Conservation (phyloP, 805 yeast species). For the Nakazawaea laoshanensis region DNA sequence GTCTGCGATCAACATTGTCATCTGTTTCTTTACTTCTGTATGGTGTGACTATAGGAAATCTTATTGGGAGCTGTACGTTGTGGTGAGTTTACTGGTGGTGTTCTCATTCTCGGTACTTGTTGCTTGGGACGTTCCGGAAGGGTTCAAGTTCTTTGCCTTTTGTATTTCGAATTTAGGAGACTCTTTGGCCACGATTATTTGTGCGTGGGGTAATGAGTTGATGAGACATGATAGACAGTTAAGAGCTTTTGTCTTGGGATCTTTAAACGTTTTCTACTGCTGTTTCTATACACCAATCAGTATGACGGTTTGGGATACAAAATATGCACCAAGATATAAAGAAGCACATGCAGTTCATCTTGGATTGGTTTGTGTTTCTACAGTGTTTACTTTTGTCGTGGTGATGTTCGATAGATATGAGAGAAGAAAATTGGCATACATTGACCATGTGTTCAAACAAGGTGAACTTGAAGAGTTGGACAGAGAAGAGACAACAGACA, state of each 20-base stretch:
- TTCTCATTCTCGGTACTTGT: constrained; percentile 39
- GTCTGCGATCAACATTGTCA: constrained; percentile 39
- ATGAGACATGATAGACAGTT: constrained; percentile 49
- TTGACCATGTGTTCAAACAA: too few relatives aligned
- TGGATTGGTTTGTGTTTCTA: constrained; percentile 1
- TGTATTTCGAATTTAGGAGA: constrained; percentile 42
- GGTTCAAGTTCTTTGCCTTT: constrained; percentile 33
- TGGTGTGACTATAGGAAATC: constrained; percentile 34
- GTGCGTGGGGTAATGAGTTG: constrained; percentile 30
- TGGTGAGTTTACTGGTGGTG: constrained; percentile 32
- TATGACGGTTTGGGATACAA: constrained; percentile 33
- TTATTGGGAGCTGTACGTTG: constrained; percentile 43
- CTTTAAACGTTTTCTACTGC: constrained; percentile 49
- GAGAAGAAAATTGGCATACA: constrained; percentile 4
- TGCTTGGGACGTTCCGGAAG: constrained; percentile 46
- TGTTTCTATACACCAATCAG: constrained; percentile 26
- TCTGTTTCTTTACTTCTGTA: constrained; percentile 33
- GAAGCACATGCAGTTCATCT: constrained; percentile 3
- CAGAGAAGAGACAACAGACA: too few relatives aligned
- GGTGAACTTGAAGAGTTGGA: too few relatives aligned
- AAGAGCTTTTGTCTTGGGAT: constrained; percentile 55
- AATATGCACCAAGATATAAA: constrained; percentile 45
- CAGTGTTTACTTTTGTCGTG: constrained; percentile 2
- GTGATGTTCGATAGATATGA: constrained; percentile 6
- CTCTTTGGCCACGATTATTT: constrained; percentile 31